Evolutionary conservation across 148 eudicot species (phyloP), one percentile per base, ranked within the genome.

Genomic region (Cornus florida): DNA sequence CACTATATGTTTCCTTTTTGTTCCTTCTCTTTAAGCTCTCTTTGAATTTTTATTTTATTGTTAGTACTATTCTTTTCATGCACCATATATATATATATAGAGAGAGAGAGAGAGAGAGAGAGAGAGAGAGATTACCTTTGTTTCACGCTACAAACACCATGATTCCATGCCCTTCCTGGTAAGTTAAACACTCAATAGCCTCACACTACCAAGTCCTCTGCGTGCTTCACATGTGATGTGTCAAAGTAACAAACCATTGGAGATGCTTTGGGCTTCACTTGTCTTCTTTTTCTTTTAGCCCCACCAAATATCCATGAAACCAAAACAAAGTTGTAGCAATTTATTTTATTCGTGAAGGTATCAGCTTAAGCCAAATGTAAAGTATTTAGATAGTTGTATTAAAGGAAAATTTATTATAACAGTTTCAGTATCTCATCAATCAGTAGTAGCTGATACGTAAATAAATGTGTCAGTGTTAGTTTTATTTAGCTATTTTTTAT

Each of bases 111-210:
- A 6, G 4, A 43, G 4, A 6, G 4, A 43, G 4, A 6, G 4
- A 50, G 57, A 12, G 6, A 50, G 11, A 73, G 75, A 73, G 23
- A 59, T 19, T 17, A 16, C 76, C 66, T 73, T 31, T 73, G 76
- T 35, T 19, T 74, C 76, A 74, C 76, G 76, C 67, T 35, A 74
- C 68, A 74, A n/a, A 74, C 67, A 74, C 77, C 77, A 74, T 74
- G 67, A 74, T 75, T 75, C 53, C 32, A 62, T 53, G 75, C 76
- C 31, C 67, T 9, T 32, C 19, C 41, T 32, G 24, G 19, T 72
- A 20, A 72, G 64, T 72, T 50, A 19, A 32, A 7, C 19, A 8
- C 31, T 73, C 65, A 31, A 56, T 28, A 53, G 66, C 38, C 65
- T 59, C 56, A 22, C 31, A 41, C 73, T 71, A 41, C 60, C 24